phyloP scores from a whole-genome alignment of 2,329 filamentous ascomycete species.

The Drechslerella coelobrocha region DNA sequence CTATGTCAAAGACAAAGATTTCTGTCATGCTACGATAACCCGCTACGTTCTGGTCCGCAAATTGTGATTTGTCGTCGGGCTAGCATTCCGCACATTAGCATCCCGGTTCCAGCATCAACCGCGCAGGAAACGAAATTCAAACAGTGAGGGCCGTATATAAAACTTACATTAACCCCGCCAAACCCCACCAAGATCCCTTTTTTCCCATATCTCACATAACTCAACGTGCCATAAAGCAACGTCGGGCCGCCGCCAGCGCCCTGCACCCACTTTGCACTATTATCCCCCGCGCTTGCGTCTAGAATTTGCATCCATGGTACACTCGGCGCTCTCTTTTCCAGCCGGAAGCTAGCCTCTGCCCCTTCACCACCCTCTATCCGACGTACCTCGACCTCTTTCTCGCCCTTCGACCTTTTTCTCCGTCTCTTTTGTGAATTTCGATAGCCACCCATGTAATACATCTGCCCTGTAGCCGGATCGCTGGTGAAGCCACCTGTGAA shows the following conservation, averaged over 20 bases:
- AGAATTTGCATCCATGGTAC: slow-evolving; percentile 46
- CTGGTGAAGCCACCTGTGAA: slow-evolving; percentile 33
- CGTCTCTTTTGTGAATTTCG: slow-evolving; percentile 43
- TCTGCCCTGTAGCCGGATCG: slow-evolving; percentile 42
- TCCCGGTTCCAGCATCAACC: not conserved
- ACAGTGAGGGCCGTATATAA: not conserved
- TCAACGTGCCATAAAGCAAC: slow-evolving; percentile 32
- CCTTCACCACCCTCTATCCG: not conserved
- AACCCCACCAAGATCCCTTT: slow-evolving; percentile 45
- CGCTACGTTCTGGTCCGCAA: slow-evolving; percentile 26
- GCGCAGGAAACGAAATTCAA: not conserved
- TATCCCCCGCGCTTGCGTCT: slow-evolving; percentile 37
- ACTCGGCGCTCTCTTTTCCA: slow-evolving; percentile 36
- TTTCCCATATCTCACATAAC: slow-evolving; percentile 45
- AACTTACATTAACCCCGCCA: slow-evolving; percentile 43
- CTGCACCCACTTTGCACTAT: slow-evolving; percentile 26
- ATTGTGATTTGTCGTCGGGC: slow-evolving; percentile 45
- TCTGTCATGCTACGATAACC: slow-evolving; percentile 36
- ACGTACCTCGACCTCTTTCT: not conserved
- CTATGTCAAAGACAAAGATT: slow-evolving; percentile 49
- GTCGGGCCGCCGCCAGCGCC: slow-evolving; percentile 37
- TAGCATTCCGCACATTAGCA: slow-evolving; percentile 9
- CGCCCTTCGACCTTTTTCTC: slow-evolving; percentile 6
- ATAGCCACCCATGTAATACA: slow-evolving; percentile 46
- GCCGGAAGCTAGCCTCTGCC: slow-evolving; percentile 7